Evolutionary conservation across 208 protist species (phyloP), one percentile per base, ranked within the genome.

Genomic region (Trypanosoma cruzi): DNA sequence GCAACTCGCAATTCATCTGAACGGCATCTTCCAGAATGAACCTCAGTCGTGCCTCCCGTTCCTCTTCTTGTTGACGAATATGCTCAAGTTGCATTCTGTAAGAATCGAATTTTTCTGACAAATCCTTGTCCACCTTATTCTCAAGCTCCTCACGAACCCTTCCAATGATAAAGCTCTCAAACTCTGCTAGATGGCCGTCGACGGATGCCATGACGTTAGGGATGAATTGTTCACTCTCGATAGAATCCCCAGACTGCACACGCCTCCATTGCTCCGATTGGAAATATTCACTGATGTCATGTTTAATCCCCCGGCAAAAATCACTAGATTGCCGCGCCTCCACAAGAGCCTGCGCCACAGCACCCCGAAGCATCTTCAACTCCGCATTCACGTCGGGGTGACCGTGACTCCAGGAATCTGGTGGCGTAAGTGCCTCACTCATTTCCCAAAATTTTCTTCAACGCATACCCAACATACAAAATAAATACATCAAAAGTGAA

Each of bases 81-180:
- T 54, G 49, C 0, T 67, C 48, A 44, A 61, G 24, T 24, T 56
- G 48, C 6, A 28, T 6, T 40, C 3, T 18, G 14, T 29, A 49
- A 8, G 18, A 34, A 8, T 60, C 36, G 6, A 60, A 24, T 16
- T 50, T 7, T 16, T 48, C 31, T 50, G 49, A 10, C 32, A 68
- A 24, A 5, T 50, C 52, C 16, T 31, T 68, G 8, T 7, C 28
- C 0, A n/a, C 50, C 26, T 53, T 63, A 40, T 18, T 6, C 54
- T 28, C 64, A 46, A 68, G 24, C 24, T 68, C 64, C n/a, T 52
- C 62, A 53, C 70, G 73, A 13, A 86, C 77, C 42, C 68, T 77
- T 28, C 61, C 52, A 49, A 89, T 76, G 34, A 86, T 71, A 64
- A 71, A 89, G 4, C 57, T 57, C 59, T 84, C 78, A 64, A 89